Conservation (phyloP, 257 asterid species). For the Solanum chmielewskii region DNA sequence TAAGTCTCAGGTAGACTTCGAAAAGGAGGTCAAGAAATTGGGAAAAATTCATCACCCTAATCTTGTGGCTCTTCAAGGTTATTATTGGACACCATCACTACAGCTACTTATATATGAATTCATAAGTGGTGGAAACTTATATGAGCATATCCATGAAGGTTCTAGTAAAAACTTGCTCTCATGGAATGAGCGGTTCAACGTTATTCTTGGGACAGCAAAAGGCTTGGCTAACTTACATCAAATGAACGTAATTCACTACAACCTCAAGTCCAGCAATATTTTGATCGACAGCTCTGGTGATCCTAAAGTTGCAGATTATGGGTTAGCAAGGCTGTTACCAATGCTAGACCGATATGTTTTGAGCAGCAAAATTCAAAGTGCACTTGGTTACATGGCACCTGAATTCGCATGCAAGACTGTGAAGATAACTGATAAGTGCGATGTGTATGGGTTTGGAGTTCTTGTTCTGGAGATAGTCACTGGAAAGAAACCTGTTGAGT, state of each 20-base stretch:
- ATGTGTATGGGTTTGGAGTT: constrained; percentile 59
- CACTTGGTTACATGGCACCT: constrained; percentile 75
- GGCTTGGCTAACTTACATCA: constrained; percentile 52
- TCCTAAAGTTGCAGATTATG: constrained; percentile 57
- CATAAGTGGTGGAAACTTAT: constrained; percentile 42
- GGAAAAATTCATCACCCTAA: constrained; percentile 41
- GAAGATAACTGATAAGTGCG: constrained; percentile 61
- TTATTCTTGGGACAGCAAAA: constrained; percentile 51
- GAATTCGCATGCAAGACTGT: constrained; percentile 58
- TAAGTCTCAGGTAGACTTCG: constrained; percentile 70
- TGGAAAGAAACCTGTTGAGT: constrained; percentile 68
- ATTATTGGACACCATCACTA: constrained; percentile 62
- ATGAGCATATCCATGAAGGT: constrained; percentile 50
- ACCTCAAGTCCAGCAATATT: constrained; percentile 56
- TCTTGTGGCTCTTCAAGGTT: constrained; percentile 50
- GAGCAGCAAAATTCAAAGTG: constrained; percentile 74
- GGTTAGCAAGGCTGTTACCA: constrained; percentile 48
- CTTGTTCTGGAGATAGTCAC: constrained; percentile 50
- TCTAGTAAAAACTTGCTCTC: constrained; percentile 22
- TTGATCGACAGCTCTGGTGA: constrained; percentile 43
- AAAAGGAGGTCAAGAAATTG: constrained; percentile 46
- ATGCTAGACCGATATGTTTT: constrained; percentile 50
- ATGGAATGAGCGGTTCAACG: constrained; percentile 51
- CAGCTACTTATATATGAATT: constrained; percentile 64
- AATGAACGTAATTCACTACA: constrained; percentile 49